Evolutionary conservation across 257 asterid species (phyloP).

Genomic region (Coffea canephora): DNA sequence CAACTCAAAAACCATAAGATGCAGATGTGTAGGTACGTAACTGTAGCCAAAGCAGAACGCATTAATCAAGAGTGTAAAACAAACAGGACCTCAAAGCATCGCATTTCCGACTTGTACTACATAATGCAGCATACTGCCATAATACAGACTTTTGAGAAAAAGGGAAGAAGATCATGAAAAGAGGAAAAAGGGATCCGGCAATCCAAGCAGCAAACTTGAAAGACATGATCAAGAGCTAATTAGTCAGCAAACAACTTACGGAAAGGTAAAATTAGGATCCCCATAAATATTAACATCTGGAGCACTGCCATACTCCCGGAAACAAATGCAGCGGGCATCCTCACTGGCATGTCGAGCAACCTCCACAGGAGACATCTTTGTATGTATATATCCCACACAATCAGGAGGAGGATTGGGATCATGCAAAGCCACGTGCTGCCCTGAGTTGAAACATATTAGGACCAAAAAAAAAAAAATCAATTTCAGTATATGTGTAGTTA

Average conservation of each 20-base stretch:
- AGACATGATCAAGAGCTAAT: background rate
- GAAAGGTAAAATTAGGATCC: slow-evolving; percentile 79
- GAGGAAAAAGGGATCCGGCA: background rate
- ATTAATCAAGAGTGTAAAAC: slow-evolving; percentile 1
- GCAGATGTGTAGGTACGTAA: slow-evolving; percentile 89
- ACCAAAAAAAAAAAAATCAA: slow-evolving; percentile 5
- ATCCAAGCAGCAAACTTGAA: background rate
- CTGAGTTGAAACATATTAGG: slow-evolving; percentile 40
- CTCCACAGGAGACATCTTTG: slow-evolving; percentile 88
- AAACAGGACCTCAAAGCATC: background rate
- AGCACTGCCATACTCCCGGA: slow-evolving; percentile 79
- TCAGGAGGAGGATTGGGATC: slow-evolving; percentile 88
- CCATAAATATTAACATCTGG: slow-evolving; percentile 87
- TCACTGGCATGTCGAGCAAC: slow-evolving; percentile 81
- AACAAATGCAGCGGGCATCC: slow-evolving; percentile 84
- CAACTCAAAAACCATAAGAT: slow-evolving; percentile 92
- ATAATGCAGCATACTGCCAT: background rate
- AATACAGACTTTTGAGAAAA: background rate
- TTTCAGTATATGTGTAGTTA: slow-evolving; percentile 9
- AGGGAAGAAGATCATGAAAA: background rate
- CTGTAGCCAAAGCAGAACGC: slow-evolving; percentile 31
- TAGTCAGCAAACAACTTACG: slow-evolving; percentile 45
- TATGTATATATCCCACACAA: slow-evolving; percentile 84
- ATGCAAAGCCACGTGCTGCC: slow-evolving; percentile 94
- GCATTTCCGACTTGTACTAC: background rate